Conservation (phyloP, 1,139 yeast species). For the Kodamaea derodonti region DNA sequence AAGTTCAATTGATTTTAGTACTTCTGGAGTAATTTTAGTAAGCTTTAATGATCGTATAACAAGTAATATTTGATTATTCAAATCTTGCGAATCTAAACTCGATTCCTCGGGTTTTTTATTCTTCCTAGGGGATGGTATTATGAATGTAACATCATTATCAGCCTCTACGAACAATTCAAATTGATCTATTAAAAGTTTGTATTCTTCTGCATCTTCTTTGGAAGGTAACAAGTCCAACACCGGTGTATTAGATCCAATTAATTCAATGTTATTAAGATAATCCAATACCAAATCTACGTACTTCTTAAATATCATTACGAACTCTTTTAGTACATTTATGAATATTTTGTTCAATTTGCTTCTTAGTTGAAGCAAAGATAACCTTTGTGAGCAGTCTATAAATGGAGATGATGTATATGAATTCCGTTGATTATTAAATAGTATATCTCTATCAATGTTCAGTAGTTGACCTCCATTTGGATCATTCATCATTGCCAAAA, state of each 20-base stretch:
- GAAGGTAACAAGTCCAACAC: constrained; percentile 25
- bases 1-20: constrained; percentile 20
- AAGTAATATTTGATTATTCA: constrained; percentile 36
- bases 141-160: constrained; percentile 22
- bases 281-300: constrained; percentile 25
- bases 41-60: constrained; percentile 34
- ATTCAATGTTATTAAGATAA: constrained; percentile 27
- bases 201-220: constrained; percentile 29
- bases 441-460: no score
- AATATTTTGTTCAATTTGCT: constrained; percentile 34
- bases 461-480: constrained; percentile 30
- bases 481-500: constrained; percentile 42
- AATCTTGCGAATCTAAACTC: constrained; percentile 28
- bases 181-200: constrained; percentile 25
- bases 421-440: no score
- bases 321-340: constrained; percentile 29
- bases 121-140: constrained; percentile 40
- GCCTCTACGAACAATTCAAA: constrained; percentile 25
- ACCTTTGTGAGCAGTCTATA: no score
- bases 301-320: constrained; percentile 30
- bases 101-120: constrained; percentile 7
- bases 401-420: no score
- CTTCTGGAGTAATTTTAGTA: constrained; percentile 35
- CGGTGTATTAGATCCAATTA: constrained; percentile 23
- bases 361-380: constrained; percentile 31